Conservation (phyloP, 129 eudicot species). For the Pseudognaphalium luteoalbum region DNA sequence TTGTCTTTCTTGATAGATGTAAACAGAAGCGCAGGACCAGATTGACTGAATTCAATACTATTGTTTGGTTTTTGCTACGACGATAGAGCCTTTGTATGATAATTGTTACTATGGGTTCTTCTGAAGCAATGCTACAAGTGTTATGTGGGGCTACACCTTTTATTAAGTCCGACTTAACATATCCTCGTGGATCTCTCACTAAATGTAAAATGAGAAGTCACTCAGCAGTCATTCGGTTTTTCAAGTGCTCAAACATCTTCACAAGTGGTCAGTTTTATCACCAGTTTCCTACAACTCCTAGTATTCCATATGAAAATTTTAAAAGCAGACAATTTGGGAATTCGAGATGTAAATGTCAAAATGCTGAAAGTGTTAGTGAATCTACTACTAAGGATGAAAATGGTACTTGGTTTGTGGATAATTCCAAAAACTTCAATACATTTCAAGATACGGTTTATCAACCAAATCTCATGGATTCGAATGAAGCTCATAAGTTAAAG, state of each 20-base stretch:
- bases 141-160: slow-evolving; percentile 44
- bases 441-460: slow-evolving; percentile 34
- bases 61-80: background rate
- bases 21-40: slow-evolving; percentile 10
- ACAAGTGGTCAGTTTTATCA: background rate
- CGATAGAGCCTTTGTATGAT: background rate
- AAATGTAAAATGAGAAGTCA: slow-evolving; percentile 37
- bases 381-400: slow-evolving; percentile 44
- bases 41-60: slow-evolving; percentile 10
- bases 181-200: slow-evolving; percentile 27
- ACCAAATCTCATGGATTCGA: slow-evolving; percentile 39
- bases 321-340: slow-evolving; percentile 5
- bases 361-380: slow-evolving; percentile 46
- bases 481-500: slow-evolving; percentile 27
- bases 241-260: slow-evolving; percentile 21
- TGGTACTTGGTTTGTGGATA: slow-evolving; percentile 46
- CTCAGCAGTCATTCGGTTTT: slow-evolving; percentile 20
- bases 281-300: slow-evolving; percentile 20
- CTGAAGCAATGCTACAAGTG: slow-evolving; percentile 48
- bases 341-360: slow-evolving; percentile 36
- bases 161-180: slow-evolving; percentile 24
- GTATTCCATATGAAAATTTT: slow-evolving; percentile 13
- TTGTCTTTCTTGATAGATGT: background rate
- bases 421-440: slow-evolving; percentile 34
- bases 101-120: slow-evolving; percentile 43